Conservation (phyloP, 169 alveolate genomes). For the Plasmodium fragile region DNA sequence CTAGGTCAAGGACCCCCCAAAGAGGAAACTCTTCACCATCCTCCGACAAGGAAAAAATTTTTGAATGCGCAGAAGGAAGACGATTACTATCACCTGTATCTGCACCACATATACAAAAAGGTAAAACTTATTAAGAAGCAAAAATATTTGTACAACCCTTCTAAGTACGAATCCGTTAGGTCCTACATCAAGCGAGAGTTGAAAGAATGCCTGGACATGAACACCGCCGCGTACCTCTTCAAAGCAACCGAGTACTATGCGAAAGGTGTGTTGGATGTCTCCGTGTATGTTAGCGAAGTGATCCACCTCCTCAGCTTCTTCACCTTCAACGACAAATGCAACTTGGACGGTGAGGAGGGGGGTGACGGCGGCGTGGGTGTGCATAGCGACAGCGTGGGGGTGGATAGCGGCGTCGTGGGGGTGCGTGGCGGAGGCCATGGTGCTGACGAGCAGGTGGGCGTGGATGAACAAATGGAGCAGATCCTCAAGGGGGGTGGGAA, state of each 20-base stretch:
- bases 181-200: conserved; percentile 69
- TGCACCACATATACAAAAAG: conserved; percentile 62
- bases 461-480: not conserved
- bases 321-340: conserved; percentile 29
- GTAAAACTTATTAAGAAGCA: conserved; percentile 37
- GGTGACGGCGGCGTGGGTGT: not conserved
- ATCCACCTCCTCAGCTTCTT: conserved; percentile 49
- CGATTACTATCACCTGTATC: conserved; percentile 48
- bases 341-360: not conserved
- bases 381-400: not conserved
- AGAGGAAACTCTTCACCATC: not conserved
- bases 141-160: conserved; percentile 47
- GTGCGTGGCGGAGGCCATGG: not conserved
- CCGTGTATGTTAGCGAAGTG: conserved; percentile 62
- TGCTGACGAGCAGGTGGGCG: not conserved
- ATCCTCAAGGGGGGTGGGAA: not conserved
- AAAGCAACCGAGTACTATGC: conserved; percentile 41
- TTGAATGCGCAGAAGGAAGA: conserved; percentile 57
- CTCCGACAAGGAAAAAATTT: not conserved
- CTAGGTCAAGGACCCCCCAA: not conserved
- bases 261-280: conserved; percentile 34
- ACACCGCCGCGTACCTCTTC: conserved; percentile 61
- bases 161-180: conserved; percentile 48
- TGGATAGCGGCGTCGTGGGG: not conserved
- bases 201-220: conserved; percentile 54